phyloP scores from a whole-genome alignment of 2,329 filamentous ascomycete species.

The Cladosporium colombiae region DNA sequence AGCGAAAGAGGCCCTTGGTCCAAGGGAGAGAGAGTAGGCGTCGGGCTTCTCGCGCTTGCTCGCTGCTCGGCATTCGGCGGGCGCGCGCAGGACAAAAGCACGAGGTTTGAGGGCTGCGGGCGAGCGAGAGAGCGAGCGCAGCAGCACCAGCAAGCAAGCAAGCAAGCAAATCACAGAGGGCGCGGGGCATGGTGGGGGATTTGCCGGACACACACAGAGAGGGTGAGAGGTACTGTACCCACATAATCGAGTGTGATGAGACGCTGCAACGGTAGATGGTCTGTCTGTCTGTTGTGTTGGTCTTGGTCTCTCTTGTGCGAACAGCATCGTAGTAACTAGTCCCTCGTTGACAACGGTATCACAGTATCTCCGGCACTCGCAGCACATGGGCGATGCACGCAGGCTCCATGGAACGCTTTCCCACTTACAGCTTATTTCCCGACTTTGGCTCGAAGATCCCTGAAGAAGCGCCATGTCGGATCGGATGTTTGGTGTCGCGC shows the following conservation, averaged over 20 bases:
- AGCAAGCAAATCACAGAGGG: background rate
- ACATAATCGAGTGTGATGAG: background rate
- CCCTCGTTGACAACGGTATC: background rate
- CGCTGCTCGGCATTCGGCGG: constrained; percentile 9
- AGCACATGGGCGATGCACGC: background rate
- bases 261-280: background rate
- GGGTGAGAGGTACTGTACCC: background rate
- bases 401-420: background rate
- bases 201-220: background rate
- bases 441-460: constrained; percentile 18
- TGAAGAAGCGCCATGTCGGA: background rate
- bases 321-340: background rate
- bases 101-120: background rate
- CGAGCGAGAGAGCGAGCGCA: background rate
- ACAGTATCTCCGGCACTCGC: background rate
- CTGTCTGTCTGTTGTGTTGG: background rate
- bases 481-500: background rate
- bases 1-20: background rate
- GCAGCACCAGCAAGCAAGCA: background rate
- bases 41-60: constrained; percentile 7
- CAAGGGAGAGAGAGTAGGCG: background rate
- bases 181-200: constrained; percentile 13
- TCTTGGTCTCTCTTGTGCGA: background rate
- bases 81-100: background rate
- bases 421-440: constrained; percentile 17